These are phyloP conservation scores for Chloranthus sessilifolius DNA, from an alignment of 164 flowering plant species.

Conservation along the genomic window DNA sequence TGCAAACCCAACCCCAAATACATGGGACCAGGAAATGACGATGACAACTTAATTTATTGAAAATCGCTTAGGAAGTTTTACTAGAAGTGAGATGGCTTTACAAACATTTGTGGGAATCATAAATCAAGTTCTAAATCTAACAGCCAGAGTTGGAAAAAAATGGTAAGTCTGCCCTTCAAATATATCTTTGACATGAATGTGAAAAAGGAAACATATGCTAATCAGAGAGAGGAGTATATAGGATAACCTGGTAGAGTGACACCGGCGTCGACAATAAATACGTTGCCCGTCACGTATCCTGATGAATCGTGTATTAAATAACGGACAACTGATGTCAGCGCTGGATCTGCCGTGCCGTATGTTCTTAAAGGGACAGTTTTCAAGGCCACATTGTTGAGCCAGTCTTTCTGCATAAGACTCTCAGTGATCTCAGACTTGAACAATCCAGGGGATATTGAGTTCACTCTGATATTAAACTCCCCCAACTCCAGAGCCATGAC, in stretches of 20 bases:
- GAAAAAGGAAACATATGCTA: neutral
- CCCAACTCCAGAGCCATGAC: constrained; percentile 42
- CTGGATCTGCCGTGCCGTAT: constrained; percentile 30
- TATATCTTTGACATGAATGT: too few species aligned
- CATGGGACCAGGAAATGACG: too few species aligned
- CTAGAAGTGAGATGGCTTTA: too few species aligned
- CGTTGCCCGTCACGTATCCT: constrained; percentile 33
- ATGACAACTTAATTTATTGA: too few species aligned
- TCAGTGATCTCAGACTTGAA: constrained; percentile 40
- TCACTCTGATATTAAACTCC: constrained; percentile 28
- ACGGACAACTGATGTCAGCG: constrained; percentile 38
- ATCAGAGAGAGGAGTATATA: constrained; percentile 35
- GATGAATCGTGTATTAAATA: constrained; percentile 42
- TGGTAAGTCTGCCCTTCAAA: too few species aligned
- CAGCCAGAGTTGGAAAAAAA: neutral
- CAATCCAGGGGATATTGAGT: constrained; percentile 34
- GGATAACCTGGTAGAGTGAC: constrained; percentile 40
- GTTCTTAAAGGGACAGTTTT: constrained; percentile 32
- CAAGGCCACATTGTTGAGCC: constrained; percentile 32
- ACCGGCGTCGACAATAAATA: constrained; percentile 38
- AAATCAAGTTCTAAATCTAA: neutral
- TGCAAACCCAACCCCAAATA: too few species aligned
- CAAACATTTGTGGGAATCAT: neutral
- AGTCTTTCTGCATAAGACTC: constrained; percentile 30
- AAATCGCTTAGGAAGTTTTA: too few species aligned